Percentiles rank a stretch among this genome's conserved stretches.
phyloP scores from a whole-genome alignment of 441 rosid genomes.

The Mallotus repandus region DNA sequence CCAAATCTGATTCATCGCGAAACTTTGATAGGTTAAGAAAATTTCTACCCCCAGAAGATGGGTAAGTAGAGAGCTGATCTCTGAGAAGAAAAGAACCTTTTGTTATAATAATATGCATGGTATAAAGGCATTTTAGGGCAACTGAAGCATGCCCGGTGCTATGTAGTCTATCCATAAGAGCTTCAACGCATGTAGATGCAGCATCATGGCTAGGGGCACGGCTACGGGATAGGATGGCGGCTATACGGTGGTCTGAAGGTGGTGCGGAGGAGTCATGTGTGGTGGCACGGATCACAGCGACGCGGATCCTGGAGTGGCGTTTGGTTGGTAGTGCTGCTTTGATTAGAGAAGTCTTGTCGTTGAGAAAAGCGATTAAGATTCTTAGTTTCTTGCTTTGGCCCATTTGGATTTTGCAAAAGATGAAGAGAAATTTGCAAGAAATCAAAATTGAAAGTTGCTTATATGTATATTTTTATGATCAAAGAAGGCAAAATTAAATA shows the following conservation, averaged over 20 bases:
- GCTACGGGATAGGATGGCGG: conserved; percentile 36
- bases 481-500: too few relatives aligned
- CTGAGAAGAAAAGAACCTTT: conserved; percentile 37
- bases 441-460: background rate
- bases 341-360: conserved; percentile 43
- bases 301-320: conserved; percentile 23
- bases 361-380: conserved; percentile 32
- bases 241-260: conserved; percentile 35
- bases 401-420: conserved; percentile 19
- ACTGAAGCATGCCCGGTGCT: conserved; percentile 45
- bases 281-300: conserved; percentile 47
- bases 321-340: conserved; percentile 38
- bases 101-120: conserved; percentile 40
- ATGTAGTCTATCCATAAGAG: conserved; percentile 47
- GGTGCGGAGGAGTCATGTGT: conserved; percentile 29
- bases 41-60: conserved; percentile 38
- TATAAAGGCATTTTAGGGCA: conserved; percentile 61
- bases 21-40: conserved; percentile 53
- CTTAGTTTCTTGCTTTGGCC: conserved; percentile 31
- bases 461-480: too few relatives aligned
- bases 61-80: conserved; percentile 45
- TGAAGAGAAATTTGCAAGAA: background rate
- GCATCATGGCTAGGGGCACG: conserved; percentile 25
- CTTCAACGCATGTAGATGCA: conserved; percentile 37
- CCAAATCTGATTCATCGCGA: conserved; percentile 37